Evolutionary conservation across 768 basidiomycete species (phyloP), one percentile per base, ranked within the genome.

Genomic region (Russula sp.): DNA sequence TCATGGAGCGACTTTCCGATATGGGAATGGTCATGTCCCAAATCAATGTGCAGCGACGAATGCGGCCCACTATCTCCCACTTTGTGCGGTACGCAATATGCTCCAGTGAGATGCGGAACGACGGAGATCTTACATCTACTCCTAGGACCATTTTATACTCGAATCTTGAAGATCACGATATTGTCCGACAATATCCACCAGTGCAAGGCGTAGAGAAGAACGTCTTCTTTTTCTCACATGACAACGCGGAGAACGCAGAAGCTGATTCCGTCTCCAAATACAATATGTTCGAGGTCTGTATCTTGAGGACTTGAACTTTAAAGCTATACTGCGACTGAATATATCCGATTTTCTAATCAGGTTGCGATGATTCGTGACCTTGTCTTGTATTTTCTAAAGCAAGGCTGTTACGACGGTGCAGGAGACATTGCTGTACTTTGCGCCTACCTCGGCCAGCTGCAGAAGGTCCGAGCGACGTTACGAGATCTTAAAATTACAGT

Each of bases 31-130:
- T 77, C 0, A 89, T 90, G 87, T 85, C 87, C 1, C 79, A 78
- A 39, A 83, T 90, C 13, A 77, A 86, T 66, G 81, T 87, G 0
- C 89, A 91, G 69, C 75, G 89, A 1, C 78, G 90, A 14, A 91
- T 91, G 90, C 76, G 86, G 6, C 88, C 88, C 0, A 67, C 71
- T 4, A 89, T 91, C 46, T 84, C 87, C 0, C 76, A 78, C 38
- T 72, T 88, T 7, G 80, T 86, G 60, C 71, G 84, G 85, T 81
- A 60, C 18, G 72, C 56, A 22, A 42, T 39, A 7, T 57, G 49
- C 29, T 39, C 16, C 10, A 16, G 20, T 39, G 14, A 32, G 10
- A 6, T 9, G 29, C 29, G 52, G 60, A 60, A 49, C 58, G 11
- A 49, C 58, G 11, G 20, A 47, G 20, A 16, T 13, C 7, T 34